Evolutionary conservation across 805 yeast species (phyloP), one percentile per base, ranked within the genome.

Genomic region (Yueomyces sp.): DNA sequence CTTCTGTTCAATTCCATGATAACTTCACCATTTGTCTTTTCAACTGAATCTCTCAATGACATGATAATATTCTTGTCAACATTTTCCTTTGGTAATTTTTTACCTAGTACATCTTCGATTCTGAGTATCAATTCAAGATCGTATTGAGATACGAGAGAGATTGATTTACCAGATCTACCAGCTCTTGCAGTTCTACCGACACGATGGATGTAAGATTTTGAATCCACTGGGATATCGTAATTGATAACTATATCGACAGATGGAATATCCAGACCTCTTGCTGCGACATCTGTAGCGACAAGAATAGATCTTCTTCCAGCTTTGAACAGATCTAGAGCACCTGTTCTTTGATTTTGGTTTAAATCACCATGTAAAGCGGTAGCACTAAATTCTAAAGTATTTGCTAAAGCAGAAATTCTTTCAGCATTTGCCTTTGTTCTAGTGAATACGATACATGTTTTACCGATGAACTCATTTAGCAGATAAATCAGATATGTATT

Each of bases 111-210:
- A 43, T 79, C 80, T 62, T 92, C 98, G 42, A 92, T 88, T 57
- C 96, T 73, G 50, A 87, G 67, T 56, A 85, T 84, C 54, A 87
- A 67, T 62, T 88, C 96, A 47, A 92, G 69, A 62, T 92, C 98
- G 48, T 92, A 92, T 62, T 92, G 98, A 0, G 97, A 88, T 32
- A 87, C 94, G 45, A 88, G 67, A 2, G 95, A 82, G 19, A 88
- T 71, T 3, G 95, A 84, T 59, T 81, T 83, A 41, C 95, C 95
- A 0, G 90, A 77, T 52, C 87, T 74, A 26, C 95, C 95, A 1
- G 95, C 94, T 63, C 96, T 80, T 2, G 96, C 96, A 33, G 96
- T 87, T 69, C 96, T 81, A 45, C 96, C 96, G 33, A 88, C 96
- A 64, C 95, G 70, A 60, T 83, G 94, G 51, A 83, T 79, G 55